Conservation (phyloP, 768 basidiomycete species). For the Hysterangium stoloniferum region DNA sequence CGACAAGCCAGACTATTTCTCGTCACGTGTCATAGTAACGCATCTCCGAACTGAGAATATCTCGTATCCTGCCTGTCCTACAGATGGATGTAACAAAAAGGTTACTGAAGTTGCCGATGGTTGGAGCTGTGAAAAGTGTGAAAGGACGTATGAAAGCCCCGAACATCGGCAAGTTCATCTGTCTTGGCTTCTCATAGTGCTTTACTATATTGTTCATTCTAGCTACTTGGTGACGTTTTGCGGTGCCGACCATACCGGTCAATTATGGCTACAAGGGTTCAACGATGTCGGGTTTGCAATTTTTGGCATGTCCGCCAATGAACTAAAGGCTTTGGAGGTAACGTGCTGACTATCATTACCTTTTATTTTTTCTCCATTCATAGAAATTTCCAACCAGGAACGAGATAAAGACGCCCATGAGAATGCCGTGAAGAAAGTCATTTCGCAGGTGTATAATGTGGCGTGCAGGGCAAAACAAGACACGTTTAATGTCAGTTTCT, state of each 20-base stretch:
- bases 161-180: conserved; percentile 61
- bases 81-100: conserved; percentile 82
- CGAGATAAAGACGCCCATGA: conserved; percentile 52
- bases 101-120: conserved; percentile 55
- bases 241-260: conserved; percentile 82
- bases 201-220: not conserved
- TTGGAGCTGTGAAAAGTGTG: conserved; percentile 96
- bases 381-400: conserved; percentile 33
- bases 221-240: conserved; percentile 82
- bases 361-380: not conserved
- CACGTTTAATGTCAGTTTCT: conserved; percentile 69
- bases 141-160: conserved; percentile 58
- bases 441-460: conserved; percentile 72
- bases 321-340: conserved; percentile 69
- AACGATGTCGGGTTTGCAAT: conserved; percentile 80
- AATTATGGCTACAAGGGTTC: conserved; percentile 92
- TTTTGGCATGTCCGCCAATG: conserved; percentile 73
- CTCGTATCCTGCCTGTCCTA: conserved; percentile 84
- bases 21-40: conserved; percentile 72
- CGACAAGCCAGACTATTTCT: conserved; percentile 79
- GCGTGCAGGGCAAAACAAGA: conserved; percentile 83
- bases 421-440: conserved; percentile 51
- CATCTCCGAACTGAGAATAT: conserved; percentile 80
- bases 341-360: conserved; percentile 3
- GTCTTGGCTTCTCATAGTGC: not conserved